Base-by-base conservation (phyloP, 2,329 filamentous ascomycete genomes). In the Xylaria sp. region DNA sequence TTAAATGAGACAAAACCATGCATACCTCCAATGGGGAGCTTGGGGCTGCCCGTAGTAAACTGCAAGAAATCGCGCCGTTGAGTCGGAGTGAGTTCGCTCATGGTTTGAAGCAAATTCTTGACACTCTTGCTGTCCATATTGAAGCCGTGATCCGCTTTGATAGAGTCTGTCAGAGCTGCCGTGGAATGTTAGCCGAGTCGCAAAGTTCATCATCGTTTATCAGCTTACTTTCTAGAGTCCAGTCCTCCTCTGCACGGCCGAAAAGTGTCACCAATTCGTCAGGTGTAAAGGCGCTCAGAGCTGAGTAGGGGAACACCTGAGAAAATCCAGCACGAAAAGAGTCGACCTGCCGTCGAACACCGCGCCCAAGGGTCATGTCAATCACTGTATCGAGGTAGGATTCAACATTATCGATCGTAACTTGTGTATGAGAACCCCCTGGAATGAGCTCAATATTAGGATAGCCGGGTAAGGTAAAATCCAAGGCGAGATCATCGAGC, bases 111-210 rank as follows among this genome's bases (percentile, higher is more conserved):
- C 72, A 99, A 80, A 75, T 99, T 98, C 75, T 91, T 93, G 56
- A 99, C 94, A 76, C 92, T 98, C 82, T 91, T 93, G 85, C 95
- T 98, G 78, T 99, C 96, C 88, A 99, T 96, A 75, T 98, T 99
- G 84, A 93, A 99, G 8, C 96, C 96, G 78, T 99, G 96, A 75
- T 99, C 96, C 32, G 96, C 96, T 83, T 99, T 99, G 83, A 99
- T 95, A 0, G 95, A 98, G 78, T 99, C 96, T 88, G 97, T 97
- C 48, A 99, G 88, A 68, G 96, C 93, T 96, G 68, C 51, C 57
- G n/a, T 70, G 64, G 51, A 55, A 68, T 32, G 70, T 73, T 67
- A 76, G 58, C 67, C 50, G 72, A 76, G 71, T 77, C 75, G 21
- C 45, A 27, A 36, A 48, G 47, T 50, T 14, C 1, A 7, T 7